A percentile compares a stretch with the other conserved stretches of the same genome.
These are phyloP conservation scores for Pyricularia pennisetigena DNA, from an alignment of 2,329 filamentous ascomycete genomes.

Conservation along the genomic window DNA sequence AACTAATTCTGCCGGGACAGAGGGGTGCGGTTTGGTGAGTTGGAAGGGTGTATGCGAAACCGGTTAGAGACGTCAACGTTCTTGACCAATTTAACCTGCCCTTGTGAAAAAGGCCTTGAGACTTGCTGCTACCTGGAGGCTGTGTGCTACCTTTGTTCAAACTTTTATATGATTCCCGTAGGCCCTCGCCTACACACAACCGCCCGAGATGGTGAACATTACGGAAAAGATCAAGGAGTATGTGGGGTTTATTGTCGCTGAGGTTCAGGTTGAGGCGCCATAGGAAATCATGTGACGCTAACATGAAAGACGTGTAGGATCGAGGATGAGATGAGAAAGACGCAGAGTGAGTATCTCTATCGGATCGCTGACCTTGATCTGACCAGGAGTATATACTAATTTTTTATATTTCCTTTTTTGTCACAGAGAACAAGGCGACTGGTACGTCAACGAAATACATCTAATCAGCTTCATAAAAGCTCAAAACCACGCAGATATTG, in stretches of 20 bases:
- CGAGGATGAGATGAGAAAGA: constrained; percentile 98
- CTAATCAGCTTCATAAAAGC: neutral
- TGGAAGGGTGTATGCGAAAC: neutral
- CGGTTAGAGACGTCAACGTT: neutral
- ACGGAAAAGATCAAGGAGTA: constrained; percentile 99
- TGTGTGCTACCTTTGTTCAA: neutral
- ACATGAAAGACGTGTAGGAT: constrained; percentile 55
- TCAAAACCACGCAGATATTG: neutral
- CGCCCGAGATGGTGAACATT: constrained; percentile 84
- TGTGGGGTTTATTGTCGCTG: constrained; percentile 19
- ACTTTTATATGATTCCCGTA: neutral
- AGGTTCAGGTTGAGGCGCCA: neutral
- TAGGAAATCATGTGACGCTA: neutral
- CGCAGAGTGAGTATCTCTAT: constrained; percentile 64
- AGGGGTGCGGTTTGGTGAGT: constrained; percentile 13
- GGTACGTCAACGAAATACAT: constrained; percentile 48
- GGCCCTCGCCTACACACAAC: neutral
- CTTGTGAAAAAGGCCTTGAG: neutral
- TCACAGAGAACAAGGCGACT: constrained; percentile 92
- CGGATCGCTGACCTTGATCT: neutral
- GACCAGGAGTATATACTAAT: neutral
- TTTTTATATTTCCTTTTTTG: no score
- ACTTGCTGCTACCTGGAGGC: no score
- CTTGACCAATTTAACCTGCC: neutral
- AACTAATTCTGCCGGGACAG: constrained; percentile 5